phyloP scores from a whole-genome alignment of 148 eudicot genomes.

The Salicornia ramosissima region DNA sequence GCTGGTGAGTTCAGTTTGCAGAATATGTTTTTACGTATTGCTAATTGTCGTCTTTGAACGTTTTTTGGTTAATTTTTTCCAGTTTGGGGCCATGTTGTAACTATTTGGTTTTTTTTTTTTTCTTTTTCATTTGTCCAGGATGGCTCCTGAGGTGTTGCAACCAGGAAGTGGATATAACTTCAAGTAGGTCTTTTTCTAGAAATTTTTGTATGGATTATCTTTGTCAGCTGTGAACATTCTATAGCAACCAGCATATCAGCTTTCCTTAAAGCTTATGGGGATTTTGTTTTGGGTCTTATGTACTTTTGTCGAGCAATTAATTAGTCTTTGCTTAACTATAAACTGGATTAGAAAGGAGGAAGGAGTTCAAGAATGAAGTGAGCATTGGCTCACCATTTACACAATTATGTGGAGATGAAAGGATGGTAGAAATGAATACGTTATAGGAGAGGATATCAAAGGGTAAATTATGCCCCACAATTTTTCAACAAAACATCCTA shows the following conservation, averaged over 20 bases:
- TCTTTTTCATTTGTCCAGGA: constrained; percentile 41
- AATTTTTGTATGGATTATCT: not conserved
- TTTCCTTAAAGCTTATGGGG: not conserved
- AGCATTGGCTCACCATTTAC: not conserved
- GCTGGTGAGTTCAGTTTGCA: constrained; percentile 55
- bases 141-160: constrained; percentile 99
- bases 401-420: too few relatives aligned
- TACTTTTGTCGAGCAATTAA: too few relatives aligned
- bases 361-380: not conserved
- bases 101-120: too few relatives aligned
- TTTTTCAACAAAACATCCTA: too few relatives aligned
- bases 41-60: too few relatives aligned
- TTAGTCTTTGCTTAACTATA: not conserved
- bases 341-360: not conserved
- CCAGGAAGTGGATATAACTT: constrained; percentile 93
- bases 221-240: not conserved
- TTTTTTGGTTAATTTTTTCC: too few relatives aligned
- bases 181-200: constrained; percentile 53
- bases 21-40: not conserved
- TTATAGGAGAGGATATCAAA: too few relatives aligned
- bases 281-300: not conserved
- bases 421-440: too few relatives aligned
- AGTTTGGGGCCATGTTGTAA: too few relatives aligned
- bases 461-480: too few relatives aligned
- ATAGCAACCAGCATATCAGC: not conserved